Percentiles rank a stretch among this genome's conserved stretches.
phyloP scores from a whole-genome alignment of 2,329 filamentous ascomycete species.

The Cladophialophora immunda region DNA sequence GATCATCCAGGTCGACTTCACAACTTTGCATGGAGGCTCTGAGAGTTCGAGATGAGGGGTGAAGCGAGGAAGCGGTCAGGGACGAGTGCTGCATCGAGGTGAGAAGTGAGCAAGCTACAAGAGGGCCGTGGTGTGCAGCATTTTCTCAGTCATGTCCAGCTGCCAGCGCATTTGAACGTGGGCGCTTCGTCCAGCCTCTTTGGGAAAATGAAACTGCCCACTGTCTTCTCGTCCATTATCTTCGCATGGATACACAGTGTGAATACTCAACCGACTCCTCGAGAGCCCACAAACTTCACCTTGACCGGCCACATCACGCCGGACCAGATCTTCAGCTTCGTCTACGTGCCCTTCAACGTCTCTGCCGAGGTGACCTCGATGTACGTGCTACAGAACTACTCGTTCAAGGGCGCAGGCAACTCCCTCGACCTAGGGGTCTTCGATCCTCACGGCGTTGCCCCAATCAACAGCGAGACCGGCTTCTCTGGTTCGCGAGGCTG shows the following conservation, averaged over 20 bases:
- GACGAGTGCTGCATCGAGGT: neutral
- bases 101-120: neutral
- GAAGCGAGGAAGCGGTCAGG: neutral
- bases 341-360: conserved; percentile 40
- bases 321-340: conserved; percentile 38
- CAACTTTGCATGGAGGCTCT: neutral
- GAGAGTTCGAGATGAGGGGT: neutral
- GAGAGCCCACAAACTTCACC: conserved; percentile 8
- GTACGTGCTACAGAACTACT: conserved; percentile 39
- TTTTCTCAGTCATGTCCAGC: neutral
- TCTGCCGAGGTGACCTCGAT: conserved; percentile 36
- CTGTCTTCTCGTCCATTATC: neutral
- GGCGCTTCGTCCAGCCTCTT: neutral
- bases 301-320: conserved; percentile 39
- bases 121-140: neutral
- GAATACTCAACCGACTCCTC: neutral
- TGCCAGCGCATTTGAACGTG: neutral
- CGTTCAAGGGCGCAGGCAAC: conserved; percentile 34
- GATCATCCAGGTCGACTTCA: conserved; percentile 1
- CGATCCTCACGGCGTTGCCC: conserved; percentile 40
- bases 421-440: conserved; percentile 39
- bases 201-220: neutral
- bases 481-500: conserved; percentile 35
- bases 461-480: conserved; percentile 47
- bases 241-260: neutral